A percentile compares a stretch with the other conserved stretches of the same genome.
phyloP scores from a whole-genome alignment of 1,139 yeast genomes.

The Kazachstania sp. region DNA sequence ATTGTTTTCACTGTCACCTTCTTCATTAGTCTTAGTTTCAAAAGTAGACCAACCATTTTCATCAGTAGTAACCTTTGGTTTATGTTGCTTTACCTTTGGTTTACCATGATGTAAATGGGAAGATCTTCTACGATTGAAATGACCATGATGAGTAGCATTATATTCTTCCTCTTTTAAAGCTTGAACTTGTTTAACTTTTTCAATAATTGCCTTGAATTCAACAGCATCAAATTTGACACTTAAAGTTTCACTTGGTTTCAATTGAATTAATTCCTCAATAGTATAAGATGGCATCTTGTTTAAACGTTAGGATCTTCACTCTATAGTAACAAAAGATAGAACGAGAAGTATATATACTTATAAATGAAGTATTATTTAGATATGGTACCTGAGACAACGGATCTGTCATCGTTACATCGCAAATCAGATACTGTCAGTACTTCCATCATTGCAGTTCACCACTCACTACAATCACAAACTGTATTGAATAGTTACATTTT shows the following conservation, averaged over 20 bases:
- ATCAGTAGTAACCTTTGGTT: constrained; percentile 46
- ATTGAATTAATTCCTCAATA: constrained; percentile 56
- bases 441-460: neutral
- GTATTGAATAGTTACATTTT: no score
- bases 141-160: constrained; percentile 19
- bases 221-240: constrained; percentile 57
- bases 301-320: neutral
- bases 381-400: no score
- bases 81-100: constrained; percentile 52
- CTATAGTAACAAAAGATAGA: no score
- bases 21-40: constrained; percentile 37
- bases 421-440: neutral
- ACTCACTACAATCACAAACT: neutral
- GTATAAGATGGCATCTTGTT: constrained; percentile 44
- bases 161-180: constrained; percentile 32
- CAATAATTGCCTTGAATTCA: constrained; percentile 58
- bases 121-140: constrained; percentile 53
- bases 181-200: constrained; percentile 46
- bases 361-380: no score
- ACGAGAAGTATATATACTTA: no score
- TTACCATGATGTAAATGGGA: constrained; percentile 40
- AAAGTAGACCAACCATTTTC: constrained; percentile 80
- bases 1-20: constrained; percentile 29
- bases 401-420: no score
- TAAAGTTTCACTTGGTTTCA: constrained; percentile 47